phyloP scores from a whole-genome alignment of 2,329 filamentous ascomycete species.

The Hymenoscyphus linearis region DNA sequence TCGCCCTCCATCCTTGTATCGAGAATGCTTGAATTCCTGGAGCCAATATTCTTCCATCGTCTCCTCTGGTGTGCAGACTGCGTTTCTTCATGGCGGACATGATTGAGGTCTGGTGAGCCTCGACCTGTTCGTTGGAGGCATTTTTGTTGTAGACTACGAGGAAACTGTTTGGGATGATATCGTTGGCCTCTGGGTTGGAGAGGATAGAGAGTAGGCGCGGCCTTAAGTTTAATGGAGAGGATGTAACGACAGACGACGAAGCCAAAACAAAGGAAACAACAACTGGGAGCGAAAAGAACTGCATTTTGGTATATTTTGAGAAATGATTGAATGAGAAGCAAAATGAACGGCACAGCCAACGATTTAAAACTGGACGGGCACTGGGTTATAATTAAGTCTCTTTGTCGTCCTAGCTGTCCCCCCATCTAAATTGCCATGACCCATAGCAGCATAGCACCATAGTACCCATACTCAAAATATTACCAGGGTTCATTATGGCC shows the following conservation, averaged over 20 bases:
- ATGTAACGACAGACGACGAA: slow-evolving; percentile 6
- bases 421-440: background rate
- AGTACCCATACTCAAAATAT: no score
- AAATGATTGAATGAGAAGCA: slow-evolving; percentile 9
- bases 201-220: slow-evolving; percentile 39
- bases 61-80: slow-evolving; percentile 48
- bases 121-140: slow-evolving; percentile 43
- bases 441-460: no score
- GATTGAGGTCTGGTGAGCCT: slow-evolving; percentile 44
- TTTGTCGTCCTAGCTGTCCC: background rate
- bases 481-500: no score
- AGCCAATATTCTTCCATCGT: slow-evolving; percentile 44
- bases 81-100: slow-evolving; percentile 48
- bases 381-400: background rate
- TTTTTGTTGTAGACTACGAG: slow-evolving; percentile 59
- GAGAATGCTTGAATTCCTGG: slow-evolving; percentile 42
- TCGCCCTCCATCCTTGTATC: slow-evolving; percentile 47
- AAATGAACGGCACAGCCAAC: background rate
- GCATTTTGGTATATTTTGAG: background rate
- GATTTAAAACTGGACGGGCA: background rate
- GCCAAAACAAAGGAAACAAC: slow-evolving; percentile 10
- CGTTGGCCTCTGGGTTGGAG: slow-evolving; percentile 42
- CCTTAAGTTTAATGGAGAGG: slow-evolving; percentile 13
- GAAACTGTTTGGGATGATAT: slow-evolving; percentile 51
- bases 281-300: slow-evolving; percentile 10